Evolutionary conservation across 2,329 filamentous ascomycete genomes (phyloP), one percentile per base, ranked within the genome.

Genomic region (Aspergillus oerlinghausenensis): DNA sequence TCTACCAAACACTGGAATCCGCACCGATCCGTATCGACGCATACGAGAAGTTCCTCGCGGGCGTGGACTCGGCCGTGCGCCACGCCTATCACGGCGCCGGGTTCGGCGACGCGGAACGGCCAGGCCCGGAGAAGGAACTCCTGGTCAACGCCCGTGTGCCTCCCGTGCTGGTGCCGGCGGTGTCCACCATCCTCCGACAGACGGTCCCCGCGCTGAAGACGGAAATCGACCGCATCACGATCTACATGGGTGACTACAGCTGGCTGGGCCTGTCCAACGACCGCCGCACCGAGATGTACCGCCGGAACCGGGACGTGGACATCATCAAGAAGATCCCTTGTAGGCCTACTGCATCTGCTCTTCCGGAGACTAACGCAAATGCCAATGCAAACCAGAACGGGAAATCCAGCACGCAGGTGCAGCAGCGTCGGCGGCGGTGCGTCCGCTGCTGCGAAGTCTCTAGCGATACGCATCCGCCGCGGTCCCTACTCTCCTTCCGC

Each of bases 161-260:
- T 0, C 73, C 77, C 0, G 73, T 81, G 1, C 73, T 86, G 4
- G 67, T 79, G 19, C 72, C 78, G 2, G 79, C 78, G 0, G 76
- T 84, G 0, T 69, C 73, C 23, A 72, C 73, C 4, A 70, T 86
- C 2, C 68, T 86, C 0, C 77, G 73, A 0, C 77, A 75, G 21
- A 77, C 74, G 0, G 73, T 91, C 28, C 78, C 77, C 0, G 77
- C 79, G 21, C 81, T 92, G 54, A 79, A 82, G 43, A 77, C 77
- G 4, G 79, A 82, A 54, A 80, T 86, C 10, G 85, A 94, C 62
- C 81, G 84, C 28, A 82, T 86, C 9, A 81, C 81, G 58, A 79
- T 96, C 50, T 89, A 89, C 74, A 88, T 91, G 72, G 83, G 84
- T 50, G 84, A 94, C 68, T 90, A 86, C 55, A 80, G 79, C 50